Evolutionary conservation across 2,329 filamentous ascomycete genomes (phyloP), one percentile per base, ranked within the genome.

Genomic region (Sclerotinia minor): DNA sequence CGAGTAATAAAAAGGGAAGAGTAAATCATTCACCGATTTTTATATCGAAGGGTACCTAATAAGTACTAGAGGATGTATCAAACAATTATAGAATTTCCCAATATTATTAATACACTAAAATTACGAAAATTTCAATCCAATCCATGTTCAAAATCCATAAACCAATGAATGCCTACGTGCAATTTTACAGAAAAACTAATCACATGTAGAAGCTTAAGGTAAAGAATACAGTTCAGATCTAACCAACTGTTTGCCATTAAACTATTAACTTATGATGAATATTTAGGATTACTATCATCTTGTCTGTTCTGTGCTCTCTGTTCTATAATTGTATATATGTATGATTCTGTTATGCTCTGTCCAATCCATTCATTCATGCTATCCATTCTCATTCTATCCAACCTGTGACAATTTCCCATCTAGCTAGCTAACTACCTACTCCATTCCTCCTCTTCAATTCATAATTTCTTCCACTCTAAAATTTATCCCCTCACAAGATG

Each of bases 401-500:
- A 55, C 19, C 19, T 8, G 19, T 7, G 5, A 4, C 19, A 55
- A 35, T 55, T 55, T 24, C 29, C 9, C 19, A 21, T 55, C 5
- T 35, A 29, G 15, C 13, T 26, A 55, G 11, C 21, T 55, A n/a
- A 38, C 13, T 54, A 54, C 21, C 52, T 55, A 55, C 7, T 57
- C 32, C 32, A 38, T 38, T 4, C 21, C 26, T 35, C 9, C 5
- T 8, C 32, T 13, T 7, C 19, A 15, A 9, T 3, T 7, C 29
- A 13, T 1, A 2, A 4, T 35, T 32, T 11, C 26, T 3, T 6
- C 32, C 54, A n/a, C 35, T 5, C n/a, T 15, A 24, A n/a, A 19
- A 8, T 11, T 21, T 7, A 4, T 15, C 15, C 3, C 19, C 60
- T 65, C 52, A 67, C 54, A 67, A 53, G 21, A 67, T 53, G 19